Evolutionary conservation across 306 rosid species (phyloP).

Genomic region (Vigna angularis): DNA sequence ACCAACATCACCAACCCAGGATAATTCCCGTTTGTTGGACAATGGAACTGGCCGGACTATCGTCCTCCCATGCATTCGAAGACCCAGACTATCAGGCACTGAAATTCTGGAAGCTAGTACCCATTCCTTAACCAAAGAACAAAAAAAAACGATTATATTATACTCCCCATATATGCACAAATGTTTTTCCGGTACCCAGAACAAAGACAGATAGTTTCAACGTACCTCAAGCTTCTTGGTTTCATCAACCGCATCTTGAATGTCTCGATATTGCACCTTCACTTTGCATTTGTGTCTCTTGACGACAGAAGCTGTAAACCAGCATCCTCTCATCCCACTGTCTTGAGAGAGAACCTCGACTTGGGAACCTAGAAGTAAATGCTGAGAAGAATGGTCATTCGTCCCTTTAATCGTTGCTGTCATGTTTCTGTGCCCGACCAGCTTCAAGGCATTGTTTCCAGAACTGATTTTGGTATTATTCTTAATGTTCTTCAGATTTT

Average conservation of each 20-base stretch:
- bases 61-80: conserved; percentile 60
- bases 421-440: conserved; percentile 31
- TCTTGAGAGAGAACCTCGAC: conserved; percentile 92
- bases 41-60: conserved; percentile 63
- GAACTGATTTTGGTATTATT: conserved; percentile 39
- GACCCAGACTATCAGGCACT: conserved; percentile 59
- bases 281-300: conserved; percentile 73
- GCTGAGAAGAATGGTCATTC: conserved; percentile 35
- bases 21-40: conserved; percentile 42
- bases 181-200: neutral
- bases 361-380: conserved; percentile 59
- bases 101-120: conserved; percentile 68
- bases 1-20: conserved; percentile 60
- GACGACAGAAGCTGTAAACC: conserved; percentile 80
- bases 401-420: conserved; percentile 36
- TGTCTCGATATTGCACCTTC: conserved; percentile 78
- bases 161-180: neutral
- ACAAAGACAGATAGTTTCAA: conserved; percentile 2
- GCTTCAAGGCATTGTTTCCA: conserved; percentile 37
- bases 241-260: conserved; percentile 80
- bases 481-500: conserved; percentile 22
- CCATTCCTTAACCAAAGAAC: conserved; percentile 73
- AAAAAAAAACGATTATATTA: neutral
- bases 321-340: conserved; percentile 92
- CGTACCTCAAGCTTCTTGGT: conserved; percentile 77